These are phyloP conservation scores for Artemisia annua DNA, from an alignment of 129 eudicot species.

Conservation along the genomic window DNA sequence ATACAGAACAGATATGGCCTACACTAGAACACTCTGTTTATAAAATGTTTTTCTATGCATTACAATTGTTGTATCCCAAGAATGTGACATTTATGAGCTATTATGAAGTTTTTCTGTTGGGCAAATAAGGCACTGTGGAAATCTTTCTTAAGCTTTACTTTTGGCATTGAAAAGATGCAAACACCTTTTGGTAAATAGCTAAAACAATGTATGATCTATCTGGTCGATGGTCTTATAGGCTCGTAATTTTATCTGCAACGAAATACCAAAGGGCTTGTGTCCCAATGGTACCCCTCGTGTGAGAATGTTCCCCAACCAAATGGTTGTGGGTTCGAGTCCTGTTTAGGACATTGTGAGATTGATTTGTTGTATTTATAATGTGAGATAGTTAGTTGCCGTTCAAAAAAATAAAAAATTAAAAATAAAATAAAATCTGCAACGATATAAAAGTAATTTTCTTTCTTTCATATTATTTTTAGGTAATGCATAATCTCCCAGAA, in stretches of 20 bases:
- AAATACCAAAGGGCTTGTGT: neutral
- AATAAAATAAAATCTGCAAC: conserved; percentile 10
- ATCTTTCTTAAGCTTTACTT: conserved; percentile 8
- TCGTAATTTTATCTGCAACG: conserved; percentile 10
- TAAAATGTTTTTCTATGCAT: conserved; percentile 6
- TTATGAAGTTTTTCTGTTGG: neutral
- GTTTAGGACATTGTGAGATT: no score
- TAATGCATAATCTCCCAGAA: conserved; percentile 74
- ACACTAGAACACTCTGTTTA: neutral
- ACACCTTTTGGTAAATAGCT: conserved; percentile 3
- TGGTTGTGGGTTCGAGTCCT: no score
- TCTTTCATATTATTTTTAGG: conserved; percentile 37
- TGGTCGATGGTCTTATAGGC: neutral
- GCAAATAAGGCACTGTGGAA: conserved; percentile 1
- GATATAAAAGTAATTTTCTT: neutral
- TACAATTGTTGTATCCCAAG: neutral
- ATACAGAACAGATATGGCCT: neutral
- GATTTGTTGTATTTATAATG: no score
- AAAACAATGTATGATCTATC: conserved; percentile 1
- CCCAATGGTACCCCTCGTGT: no score
- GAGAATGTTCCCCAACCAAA: no score
- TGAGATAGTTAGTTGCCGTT: no score
- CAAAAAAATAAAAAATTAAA: no score
- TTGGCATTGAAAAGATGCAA: neutral
- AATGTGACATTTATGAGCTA: conserved; percentile 1